Conservation (phyloP, 352 stramenopile genomes). For the Globisporangium emineosum region DNA sequence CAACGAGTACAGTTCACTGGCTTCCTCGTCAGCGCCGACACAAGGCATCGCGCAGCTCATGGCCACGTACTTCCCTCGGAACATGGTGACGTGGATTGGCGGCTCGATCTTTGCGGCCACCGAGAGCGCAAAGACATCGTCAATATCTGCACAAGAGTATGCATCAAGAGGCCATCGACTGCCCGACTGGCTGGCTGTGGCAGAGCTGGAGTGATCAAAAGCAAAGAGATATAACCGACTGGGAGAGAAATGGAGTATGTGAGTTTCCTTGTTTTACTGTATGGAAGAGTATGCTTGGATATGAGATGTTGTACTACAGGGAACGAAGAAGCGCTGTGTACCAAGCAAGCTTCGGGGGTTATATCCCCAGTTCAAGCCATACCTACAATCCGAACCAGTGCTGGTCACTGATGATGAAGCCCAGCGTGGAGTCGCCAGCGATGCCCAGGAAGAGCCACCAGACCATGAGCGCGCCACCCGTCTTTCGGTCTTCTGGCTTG, state of each 20-base stretch:
- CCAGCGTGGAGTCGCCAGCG: conserved; percentile 38
- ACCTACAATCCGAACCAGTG: conserved; percentile 43
- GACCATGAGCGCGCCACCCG: conserved; percentile 54
- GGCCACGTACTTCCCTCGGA: conserved; percentile 57
- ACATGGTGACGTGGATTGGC: conserved; percentile 75
- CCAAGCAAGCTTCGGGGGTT: too few species aligned
- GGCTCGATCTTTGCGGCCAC: conserved; percentile 74
- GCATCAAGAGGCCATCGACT: conserved; percentile 26
- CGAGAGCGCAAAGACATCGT: conserved; percentile 32
- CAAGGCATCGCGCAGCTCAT: conserved; percentile 35
- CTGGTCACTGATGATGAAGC: conserved; percentile 48
- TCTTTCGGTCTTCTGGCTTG: conserved; percentile 51
- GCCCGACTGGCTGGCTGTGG: conserved; percentile 67
- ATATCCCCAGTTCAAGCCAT: too few species aligned
- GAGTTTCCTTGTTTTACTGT: neutral
- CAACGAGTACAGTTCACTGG: conserved; percentile 32
- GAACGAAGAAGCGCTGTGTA: too few species aligned
- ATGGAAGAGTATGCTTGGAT: neutral
- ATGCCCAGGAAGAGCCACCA: conserved; percentile 57
- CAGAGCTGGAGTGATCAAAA: conserved; percentile 24
- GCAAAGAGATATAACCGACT: neutral
- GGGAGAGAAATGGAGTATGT: neutral
- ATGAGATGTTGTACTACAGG: too few species aligned
- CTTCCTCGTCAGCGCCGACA: conserved; percentile 16
- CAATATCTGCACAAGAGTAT: conserved; percentile 62